These are phyloP conservation scores for Collybiopsis luxurians DNA, from an alignment of 768 basidiomycete species.

Conservation along the genomic window DNA sequence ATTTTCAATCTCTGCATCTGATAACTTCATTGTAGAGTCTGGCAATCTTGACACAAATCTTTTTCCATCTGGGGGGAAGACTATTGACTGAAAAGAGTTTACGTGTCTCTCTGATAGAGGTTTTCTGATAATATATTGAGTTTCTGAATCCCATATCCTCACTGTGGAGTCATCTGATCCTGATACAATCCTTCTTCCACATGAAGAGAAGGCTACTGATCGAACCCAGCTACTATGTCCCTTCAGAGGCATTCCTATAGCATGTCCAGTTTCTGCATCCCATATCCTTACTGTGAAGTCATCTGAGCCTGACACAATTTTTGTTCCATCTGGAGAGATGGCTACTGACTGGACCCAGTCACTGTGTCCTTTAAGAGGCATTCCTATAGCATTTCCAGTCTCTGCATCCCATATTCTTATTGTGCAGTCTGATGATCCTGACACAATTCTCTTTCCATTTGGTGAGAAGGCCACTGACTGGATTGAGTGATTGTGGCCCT, in stretches of 20 bases:
- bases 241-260: background rate
- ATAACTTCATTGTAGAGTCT: background rate
- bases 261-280: background rate
- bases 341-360: too few species aligned
- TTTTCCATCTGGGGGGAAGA: too few species aligned
- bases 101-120: background rate
- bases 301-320: background rate
- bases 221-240: background rate
- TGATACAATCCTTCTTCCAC: background rate
- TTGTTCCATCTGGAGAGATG: too few species aligned
- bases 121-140: background rate
- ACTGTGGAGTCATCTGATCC: background rate
- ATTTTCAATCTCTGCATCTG: background rate
- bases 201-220: background rate
- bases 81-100: background rate
- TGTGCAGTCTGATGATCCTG: too few species aligned
- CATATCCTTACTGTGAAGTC: background rate
- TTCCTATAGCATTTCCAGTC: too few species aligned
- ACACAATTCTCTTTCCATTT: too few species aligned
- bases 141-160: background rate
- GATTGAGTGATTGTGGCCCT: background rate
- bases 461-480: background rate
- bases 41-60: background rate
- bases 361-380: too few species aligned
- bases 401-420: too few species aligned